Evolutionary conservation across 2,329 filamentous ascomycete species (phyloP).

Genomic region (Fusarium secorum): DNA sequence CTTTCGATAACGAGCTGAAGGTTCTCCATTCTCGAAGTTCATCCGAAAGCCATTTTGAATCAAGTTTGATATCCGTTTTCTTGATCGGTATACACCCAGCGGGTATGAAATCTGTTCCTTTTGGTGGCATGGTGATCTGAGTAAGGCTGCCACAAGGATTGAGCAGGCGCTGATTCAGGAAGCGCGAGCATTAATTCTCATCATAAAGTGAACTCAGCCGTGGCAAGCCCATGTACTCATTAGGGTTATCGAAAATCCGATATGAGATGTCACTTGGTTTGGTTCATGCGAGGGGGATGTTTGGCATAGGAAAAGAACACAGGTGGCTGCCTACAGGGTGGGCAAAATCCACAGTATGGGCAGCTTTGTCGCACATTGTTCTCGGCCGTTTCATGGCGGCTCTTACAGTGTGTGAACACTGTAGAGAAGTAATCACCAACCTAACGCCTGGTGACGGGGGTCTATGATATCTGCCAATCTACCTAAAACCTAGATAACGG

Average conservation of each 20-base stretch:
- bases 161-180: background rate
- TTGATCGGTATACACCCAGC: conserved; percentile 50
- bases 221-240: background rate
- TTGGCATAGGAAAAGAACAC: background rate
- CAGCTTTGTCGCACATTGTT: background rate
- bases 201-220: background rate
- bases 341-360: background rate
- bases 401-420: background rate
- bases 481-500: background rate
- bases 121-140: conserved; percentile 24
- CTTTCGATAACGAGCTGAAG: conserved; percentile 37
- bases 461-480: background rate
- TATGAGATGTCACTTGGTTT: background rate
- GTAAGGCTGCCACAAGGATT: background rate
- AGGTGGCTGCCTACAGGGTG: background rate
- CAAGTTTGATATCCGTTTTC: conserved; percentile 23
- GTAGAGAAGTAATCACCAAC: background rate
- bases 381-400: rapidly evolving
- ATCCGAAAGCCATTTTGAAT: conserved; percentile 21
- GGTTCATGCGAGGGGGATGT: background rate
- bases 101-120: conserved; percentile 48
- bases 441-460: background rate
- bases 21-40: conserved; percentile 40
- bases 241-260: background rate
- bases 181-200: background rate